Base-by-base conservation (phyloP, 83 land plant species). In the Picea engelmannii region DNA sequence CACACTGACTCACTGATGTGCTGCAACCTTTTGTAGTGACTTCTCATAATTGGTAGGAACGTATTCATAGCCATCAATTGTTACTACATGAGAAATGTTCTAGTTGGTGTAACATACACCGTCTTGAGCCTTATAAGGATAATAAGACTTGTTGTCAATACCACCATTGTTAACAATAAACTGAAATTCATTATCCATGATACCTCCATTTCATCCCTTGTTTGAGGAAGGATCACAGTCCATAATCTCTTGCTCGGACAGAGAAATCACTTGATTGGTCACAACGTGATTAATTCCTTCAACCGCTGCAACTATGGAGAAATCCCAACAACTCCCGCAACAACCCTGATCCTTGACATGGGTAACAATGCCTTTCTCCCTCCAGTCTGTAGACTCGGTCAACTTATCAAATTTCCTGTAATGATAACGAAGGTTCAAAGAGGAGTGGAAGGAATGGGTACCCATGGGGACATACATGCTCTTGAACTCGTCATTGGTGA, bases 401-500 rank as follows among this genome's bases (percentile, higher is more conserved):
- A 87, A 83, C 4, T 68, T 52, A 3, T 87, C 89, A 3, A 81
- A 90, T 0, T 15, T 74, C 20, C 21, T 63, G 59, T 61, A 63
- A 20, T 78, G 40, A 79, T 92, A 87, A 63, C 88, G 31, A 12
- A 12, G 67, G 65, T 62, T 73, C 60, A 58, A 65, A 24, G 25
- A 27, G 23, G 68, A 6, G 44, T 38, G 10, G 5, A 16, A n/a
- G 4, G 16, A 20, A 16, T 40, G 16, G 59, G 49, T 66, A 17
- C 82, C 82, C 73, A 90, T 44, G 40, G 40, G 40, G 40, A 38
- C 40, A 71, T 85, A 88, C 69, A n/a, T 82, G 17, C 73, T 49
- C 52, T 86, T 84, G 85, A 86, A 92, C 86, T 95, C 97, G n/a
- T 92, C 91, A 82, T 95, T 86, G 24, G 93, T 91, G 15, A 92